Evolutionary conservation across 345 rosid genomes (phyloP).

Genomic region (Bretschneidera sinensis): DNA sequence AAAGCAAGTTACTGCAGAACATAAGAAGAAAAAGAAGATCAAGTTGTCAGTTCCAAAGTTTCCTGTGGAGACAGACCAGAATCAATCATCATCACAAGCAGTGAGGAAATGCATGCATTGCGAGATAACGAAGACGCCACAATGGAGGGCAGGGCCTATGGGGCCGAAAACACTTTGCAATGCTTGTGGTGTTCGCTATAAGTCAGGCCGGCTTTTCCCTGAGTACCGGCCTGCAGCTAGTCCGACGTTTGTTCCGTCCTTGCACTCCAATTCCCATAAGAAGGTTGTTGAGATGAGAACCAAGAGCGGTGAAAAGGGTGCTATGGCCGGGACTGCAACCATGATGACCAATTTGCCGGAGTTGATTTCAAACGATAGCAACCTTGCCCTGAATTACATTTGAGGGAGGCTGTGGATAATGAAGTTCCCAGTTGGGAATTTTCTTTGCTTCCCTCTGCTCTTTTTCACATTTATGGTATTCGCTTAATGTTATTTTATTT

Average conservation of each 20-base stretch:
- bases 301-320: conserved; percentile 28
- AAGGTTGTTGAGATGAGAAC: conserved; percentile 89
- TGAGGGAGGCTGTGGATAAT: conserved; percentile 15
- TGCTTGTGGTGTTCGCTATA: conserved; percentile 93
- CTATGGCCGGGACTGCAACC: conserved; percentile 4
- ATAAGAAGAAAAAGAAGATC: conserved; percentile 75
- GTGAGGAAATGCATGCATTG: conserved; percentile 94
- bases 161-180: conserved; percentile 98
- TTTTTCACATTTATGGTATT: conserved; percentile 11
- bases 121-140: conserved; percentile 92
- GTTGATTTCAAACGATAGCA: conserved; percentile 41
- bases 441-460: conserved; percentile 4
- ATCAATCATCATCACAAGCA: conserved; percentile 27
- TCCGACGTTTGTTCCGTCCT: conserved; percentile 78
- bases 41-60: conserved; percentile 41
- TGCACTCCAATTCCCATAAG: conserved; percentile 97
- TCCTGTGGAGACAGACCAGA: conserved; percentile 32
- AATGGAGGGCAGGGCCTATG: conserved; percentile 99
- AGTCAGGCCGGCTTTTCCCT: conserved; percentile 94
- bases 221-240: conserved; percentile 98
- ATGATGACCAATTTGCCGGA: conserved; percentile 25
- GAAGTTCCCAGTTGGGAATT: conserved; percentile 15
- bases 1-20: conserved; percentile 44
- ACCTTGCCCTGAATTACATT: conserved; percentile 33
- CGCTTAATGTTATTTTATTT: conserved; percentile 32